phyloP scores from a whole-genome alignment of 2,329 filamentous ascomycete genomes.

The Penicillium sp. region DNA sequence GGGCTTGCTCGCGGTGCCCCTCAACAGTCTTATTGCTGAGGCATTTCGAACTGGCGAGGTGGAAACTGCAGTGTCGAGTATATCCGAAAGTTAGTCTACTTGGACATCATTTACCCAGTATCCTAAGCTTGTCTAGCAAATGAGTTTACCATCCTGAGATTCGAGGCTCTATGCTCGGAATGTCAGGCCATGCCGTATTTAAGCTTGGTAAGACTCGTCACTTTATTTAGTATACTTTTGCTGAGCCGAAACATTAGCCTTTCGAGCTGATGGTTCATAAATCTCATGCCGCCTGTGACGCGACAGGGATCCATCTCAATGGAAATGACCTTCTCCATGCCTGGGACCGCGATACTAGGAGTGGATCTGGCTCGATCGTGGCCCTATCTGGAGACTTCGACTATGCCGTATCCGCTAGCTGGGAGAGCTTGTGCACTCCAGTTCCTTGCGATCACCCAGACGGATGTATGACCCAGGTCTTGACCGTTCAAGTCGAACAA shows the following conservation, averaged over 20 bases:
- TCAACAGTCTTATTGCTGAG: not conserved
- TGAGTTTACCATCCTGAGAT: constrained; percentile 26
- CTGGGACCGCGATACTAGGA: constrained; percentile 9
- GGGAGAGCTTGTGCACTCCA: constrained; percentile 5
- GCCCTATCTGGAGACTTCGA: not conserved
- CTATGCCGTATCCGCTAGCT: not conserved
- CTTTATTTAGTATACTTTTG: not conserved
- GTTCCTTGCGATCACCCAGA: not conserved
- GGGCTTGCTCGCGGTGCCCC: not conserved
- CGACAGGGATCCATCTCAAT: constrained; percentile 9
- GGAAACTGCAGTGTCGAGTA: not conserved
- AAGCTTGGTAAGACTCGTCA: constrained; percentile 6
- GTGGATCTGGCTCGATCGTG: constrained; percentile 5
- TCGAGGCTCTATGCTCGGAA: constrained; percentile 28
- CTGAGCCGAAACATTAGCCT: constrained; percentile 4
- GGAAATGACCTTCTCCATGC: constrained; percentile 4
- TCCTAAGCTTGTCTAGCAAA: constrained; percentile 25
- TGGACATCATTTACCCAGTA: not conserved
- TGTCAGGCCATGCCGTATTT: constrained; percentile 22
- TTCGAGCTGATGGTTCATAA: constrained; percentile 10
- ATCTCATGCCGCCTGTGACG: constrained; percentile 5
- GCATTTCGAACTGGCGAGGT: not conserved
- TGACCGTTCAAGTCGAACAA: constrained; percentile 9
- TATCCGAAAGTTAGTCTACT: constrained; percentile 25
- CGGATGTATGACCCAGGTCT: not conserved